A percentile compares a stretch with the other conserved stretches of the same genome.
Evolutionary conservation across 1,139 yeast genomes (phyloP).

Genomic region (Candida sp.): DNA sequence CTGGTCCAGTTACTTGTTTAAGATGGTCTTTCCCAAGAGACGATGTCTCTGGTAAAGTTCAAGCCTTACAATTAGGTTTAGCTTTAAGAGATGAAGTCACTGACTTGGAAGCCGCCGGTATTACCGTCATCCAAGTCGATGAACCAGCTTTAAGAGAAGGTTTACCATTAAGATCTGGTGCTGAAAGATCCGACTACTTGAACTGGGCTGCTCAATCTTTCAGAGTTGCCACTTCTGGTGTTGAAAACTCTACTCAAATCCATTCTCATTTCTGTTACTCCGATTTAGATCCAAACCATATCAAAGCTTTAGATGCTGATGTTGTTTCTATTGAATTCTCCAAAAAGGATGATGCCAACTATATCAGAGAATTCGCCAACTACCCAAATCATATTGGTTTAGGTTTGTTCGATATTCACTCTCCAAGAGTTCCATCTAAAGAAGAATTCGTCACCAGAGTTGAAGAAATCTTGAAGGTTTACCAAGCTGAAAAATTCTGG

Average conservation of each 20-base stretch:
- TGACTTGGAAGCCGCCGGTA: slow-evolving; percentile 98
- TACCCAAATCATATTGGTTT: slow-evolving; percentile 99
- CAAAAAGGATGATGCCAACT: slow-evolving; percentile 98
- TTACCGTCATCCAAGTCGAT: slow-evolving; percentile 97
- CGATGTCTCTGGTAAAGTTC: slow-evolving; percentile 90
- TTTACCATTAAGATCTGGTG: slow-evolving; percentile 98
- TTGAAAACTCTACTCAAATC: slow-evolving; percentile 90
- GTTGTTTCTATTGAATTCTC: slow-evolving; percentile 99
- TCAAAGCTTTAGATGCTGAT: slow-evolving; percentile 99
- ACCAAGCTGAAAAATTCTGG: slow-evolving; percentile 99
- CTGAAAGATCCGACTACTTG: slow-evolving; percentile 94
- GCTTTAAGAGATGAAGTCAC: slow-evolving; percentile 98
- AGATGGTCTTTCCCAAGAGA: slow-evolving; percentile 99
- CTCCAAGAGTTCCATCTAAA: slow-evolving; percentile 99
- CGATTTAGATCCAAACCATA: slow-evolving; percentile 98
- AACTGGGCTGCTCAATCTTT: slow-evolving; percentile 99
- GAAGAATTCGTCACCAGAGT: slow-evolving; percentile 94
- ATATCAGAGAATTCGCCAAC: slow-evolving; percentile 95
- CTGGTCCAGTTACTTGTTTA: slow-evolving; percentile 99
- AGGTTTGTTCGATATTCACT: slow-evolving; percentile 98
- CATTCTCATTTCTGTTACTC: slow-evolving; percentile 99
- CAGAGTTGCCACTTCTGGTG: slow-evolving; percentile 99
- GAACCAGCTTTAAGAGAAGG: slow-evolving; percentile 99
- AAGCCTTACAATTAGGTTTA: slow-evolving; percentile 95
- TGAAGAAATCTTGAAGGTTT: slow-evolving; percentile 90